These are phyloP conservation scores for Nectriaceae sp. DNA, from an alignment of 2,329 filamentous ascomycete species.

Conservation along the genomic window DNA sequence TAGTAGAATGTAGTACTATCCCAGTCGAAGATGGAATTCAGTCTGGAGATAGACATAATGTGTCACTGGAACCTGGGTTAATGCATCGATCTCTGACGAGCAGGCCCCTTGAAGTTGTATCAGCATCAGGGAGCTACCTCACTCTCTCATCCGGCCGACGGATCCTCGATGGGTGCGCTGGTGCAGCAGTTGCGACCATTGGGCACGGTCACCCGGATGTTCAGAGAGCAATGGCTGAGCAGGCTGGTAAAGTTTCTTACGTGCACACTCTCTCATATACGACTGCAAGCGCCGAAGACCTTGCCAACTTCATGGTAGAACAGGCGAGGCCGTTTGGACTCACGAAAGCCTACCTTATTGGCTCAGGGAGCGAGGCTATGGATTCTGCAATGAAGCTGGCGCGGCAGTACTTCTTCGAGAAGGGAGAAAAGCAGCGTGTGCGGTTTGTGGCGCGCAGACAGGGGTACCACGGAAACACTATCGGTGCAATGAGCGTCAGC, in stretches of 20 bases:
- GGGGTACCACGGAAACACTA: slow-evolving; percentile 50
- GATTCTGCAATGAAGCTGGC: slow-evolving; percentile 51
- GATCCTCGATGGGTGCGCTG: slow-evolving; percentile 69
- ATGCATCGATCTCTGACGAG: slow-evolving; percentile 31
- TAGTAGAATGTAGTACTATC: no score
- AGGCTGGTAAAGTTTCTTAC: slow-evolving; percentile 44
- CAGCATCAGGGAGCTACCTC: slow-evolving; percentile 39
- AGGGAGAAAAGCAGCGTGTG: slow-evolving; percentile 25
- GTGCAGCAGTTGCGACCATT: slow-evolving; percentile 65
- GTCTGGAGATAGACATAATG: not conserved
- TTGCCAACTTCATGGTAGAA: slow-evolving; percentile 19
- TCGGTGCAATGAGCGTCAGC: slow-evolving; percentile 44
- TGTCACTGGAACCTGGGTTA: not conserved
- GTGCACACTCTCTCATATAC: slow-evolving; percentile 26
- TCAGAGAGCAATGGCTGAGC: slow-evolving; percentile 54
- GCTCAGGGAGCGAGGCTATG: slow-evolving; percentile 37
- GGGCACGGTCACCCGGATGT: slow-evolving; percentile 62
- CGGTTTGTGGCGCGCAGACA: slow-evolving; percentile 42
- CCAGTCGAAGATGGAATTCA: no score
- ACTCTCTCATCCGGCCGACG: slow-evolving; percentile 45
- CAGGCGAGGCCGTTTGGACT: slow-evolving; percentile 16
- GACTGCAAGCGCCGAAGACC: slow-evolving; percentile 19
- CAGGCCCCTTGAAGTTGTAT: slow-evolving; percentile 38
- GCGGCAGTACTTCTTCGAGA: slow-evolving; percentile 47
- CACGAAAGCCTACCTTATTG: slow-evolving; percentile 27